A percentile compares a stretch with the other conserved stretches of the same genome.
These are phyloP conservation scores for Melanopsichium pennsylvanicum DNA, from an alignment of 1,284 basidiomycete species.

Conservation along the genomic window DNA sequence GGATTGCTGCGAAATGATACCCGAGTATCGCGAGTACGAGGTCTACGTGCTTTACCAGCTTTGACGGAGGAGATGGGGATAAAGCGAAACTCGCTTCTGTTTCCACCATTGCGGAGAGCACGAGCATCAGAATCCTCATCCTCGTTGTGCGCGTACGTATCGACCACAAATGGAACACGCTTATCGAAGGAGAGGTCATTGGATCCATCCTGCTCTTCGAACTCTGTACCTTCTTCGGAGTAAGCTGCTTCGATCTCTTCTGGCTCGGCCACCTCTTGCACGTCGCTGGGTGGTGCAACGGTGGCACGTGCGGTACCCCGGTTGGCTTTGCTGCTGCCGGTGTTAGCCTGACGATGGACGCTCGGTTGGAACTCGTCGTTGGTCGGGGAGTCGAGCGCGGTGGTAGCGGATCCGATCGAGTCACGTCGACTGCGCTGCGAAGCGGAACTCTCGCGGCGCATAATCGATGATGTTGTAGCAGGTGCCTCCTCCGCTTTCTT, in stretches of 20 bases:
- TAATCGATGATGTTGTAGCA: background rate
- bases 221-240: conserved; percentile 30
- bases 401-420: conserved; percentile 48
- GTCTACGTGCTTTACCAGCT: conserved; percentile 30
- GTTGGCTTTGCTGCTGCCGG: conserved; percentile 1
- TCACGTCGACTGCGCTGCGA: conserved; percentile 32
- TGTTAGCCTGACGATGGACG: background rate
- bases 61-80: conserved; percentile 45
- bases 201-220: conserved; percentile 21
- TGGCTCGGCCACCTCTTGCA: conserved; percentile 29
- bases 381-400: conserved; percentile 46
- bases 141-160: conserved; percentile 19
- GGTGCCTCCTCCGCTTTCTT: background rate
- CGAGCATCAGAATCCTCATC: conserved; percentile 8
- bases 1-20: conserved; percentile 44
- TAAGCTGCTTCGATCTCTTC: conserved; percentile 4
- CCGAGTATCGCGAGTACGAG: conserved; percentile 44
- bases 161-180: conserved; percentile 20
- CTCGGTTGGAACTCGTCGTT: conserved; percentile 19
- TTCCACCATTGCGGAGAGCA: conserved; percentile 1
- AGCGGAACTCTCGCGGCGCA: conserved; percentile 19
- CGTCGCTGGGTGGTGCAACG: conserved; percentile 51
- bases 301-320: conserved; percentile 16
- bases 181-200: conserved; percentile 16
- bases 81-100: conserved; percentile 31